Base-by-base conservation (phyloP, 805 yeast genomes). In the Grigorovia transvaalensis region DNA sequence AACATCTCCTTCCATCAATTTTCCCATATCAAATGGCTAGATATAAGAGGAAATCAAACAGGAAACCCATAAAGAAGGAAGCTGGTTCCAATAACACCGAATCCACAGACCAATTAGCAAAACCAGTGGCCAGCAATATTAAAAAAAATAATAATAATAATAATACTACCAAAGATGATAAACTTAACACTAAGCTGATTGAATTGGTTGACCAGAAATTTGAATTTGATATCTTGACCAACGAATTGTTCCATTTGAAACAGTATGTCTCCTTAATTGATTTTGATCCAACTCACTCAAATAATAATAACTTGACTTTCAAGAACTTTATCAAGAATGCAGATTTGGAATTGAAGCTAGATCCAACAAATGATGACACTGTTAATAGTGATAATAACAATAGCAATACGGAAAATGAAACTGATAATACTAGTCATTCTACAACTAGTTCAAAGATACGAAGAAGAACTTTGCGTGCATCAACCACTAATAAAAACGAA, bases 161-260 rank as follows among this genome's bases (percentile, higher is more conserved):
- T 33, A 46, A 33, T 18, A 2, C 29, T 17, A 27, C 33, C 7
- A 46, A 4, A 19, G 42, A 46, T 9, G 4, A 15, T 19, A 17
- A 8, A 9, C 11, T 18, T 35, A 33, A 46, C 27, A 20, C n/a
- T 5, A 19, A 19, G 4, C 11, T 38, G 3, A 66, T 71, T 23
- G 66, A 64, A 45, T 56, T 80, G 52, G 75, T 77, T 0, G 70
- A 74, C 6, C 54, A 80, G 51, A 64, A 74, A 41, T 65, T 75
- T 15, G 67, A 73, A 42, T 79, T 78, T 62, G 78, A 77, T 49
- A 50, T 76, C 5, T 63, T 78, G 27, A 70, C 79, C 0, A 79
- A 80, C 54, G 89, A 85, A 60, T 66, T 84, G 18, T 84, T 79
- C 58, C 88, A 84, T 60, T 65, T 85, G 29, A 69, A 74, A 52